Evolutionary conservation across 1,139 yeast genomes (phyloP), one percentile per base, ranked within the genome.

Genomic region (Pneumocystis wakefieldiae): DNA sequence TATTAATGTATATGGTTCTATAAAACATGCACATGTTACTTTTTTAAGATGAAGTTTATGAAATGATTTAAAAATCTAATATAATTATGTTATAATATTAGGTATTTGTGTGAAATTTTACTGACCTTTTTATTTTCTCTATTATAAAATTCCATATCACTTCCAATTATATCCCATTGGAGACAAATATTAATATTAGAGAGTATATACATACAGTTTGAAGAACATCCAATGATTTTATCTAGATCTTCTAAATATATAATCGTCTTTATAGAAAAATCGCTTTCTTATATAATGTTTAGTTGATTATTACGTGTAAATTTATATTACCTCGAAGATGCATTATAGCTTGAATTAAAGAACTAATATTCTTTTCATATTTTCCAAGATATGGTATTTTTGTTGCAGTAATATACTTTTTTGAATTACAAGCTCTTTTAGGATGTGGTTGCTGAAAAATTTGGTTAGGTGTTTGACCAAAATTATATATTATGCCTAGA

Each of bases 381-480:
- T 64, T 63, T 5, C 65, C 65, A 39, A 62, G 36, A 39, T 17
- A 38, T 5, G 64, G 38, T 37, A 19, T 29, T 37, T 63, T 35
- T n/a, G 32, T 36, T 24, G 62, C 53, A 28, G 60, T 39, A 41
- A 62, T 60, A 10, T 61, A 57, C 5, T 78, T 76, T 1, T 78
- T 81, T 61, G 32, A 10, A 48, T 48, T 24, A 48, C n/a, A 48
- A 19, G 15, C 3, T 48, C 79, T 78, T 55, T 70, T 67, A 0
- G 86, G 83, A 72, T 88, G 96, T 0, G 89, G 84, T 64, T 77
- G 79, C 10, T 74, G 75, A 69, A 88, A 87, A 14, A 88, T 75
- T 68, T 85, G 87, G 60, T 80, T 71, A 0, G 96, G 96, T 0
- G 95, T 88, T 71, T 88, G 96, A 0, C 96, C 96, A 76, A 88